Base-by-base conservation (phyloP, 2,329 filamentous ascomycete species). In the Botrytis elliptica region DNA sequence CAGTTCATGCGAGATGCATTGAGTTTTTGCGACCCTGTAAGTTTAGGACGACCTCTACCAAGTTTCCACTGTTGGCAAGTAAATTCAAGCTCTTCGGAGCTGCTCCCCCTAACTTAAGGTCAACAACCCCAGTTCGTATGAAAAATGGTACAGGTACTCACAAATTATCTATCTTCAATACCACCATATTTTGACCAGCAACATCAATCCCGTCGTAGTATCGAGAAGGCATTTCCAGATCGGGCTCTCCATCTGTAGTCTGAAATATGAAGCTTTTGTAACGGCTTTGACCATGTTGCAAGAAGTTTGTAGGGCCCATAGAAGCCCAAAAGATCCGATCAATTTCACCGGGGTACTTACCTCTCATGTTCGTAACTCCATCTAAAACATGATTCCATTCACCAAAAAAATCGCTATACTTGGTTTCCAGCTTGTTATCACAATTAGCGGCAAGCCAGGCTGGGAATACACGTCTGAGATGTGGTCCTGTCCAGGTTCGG, bases 1-100 rank as follows among this genome's bases (percentile, higher is more conserved):
- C 55, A 71, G 20, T 46, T 42, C 2, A 55, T 40, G 8, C 59
- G 57, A 33, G 69, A 52, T 49, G 33, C 33, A 25, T n/a, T 71
- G 4, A 71, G 4, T 18, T 60, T 62, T 36, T 70, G 55, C 12
- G 68, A 70, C 22, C 1, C 10, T 25, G 20, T 59, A 60, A 70
- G 68, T 20, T 70, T 62, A 7, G 68, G 68, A 20, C 68, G 68
- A 22, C 25, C 40, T 10, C 16, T 62, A 29, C 57, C 44, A 16
- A 70, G n/a, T 60, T 4, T 38, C 68, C 68, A 70, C n/a, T 62
- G 68, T 38, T 70, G 68, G 5, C 68, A 70, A 36, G 29, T 59
- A 33, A 70, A 70, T 70, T 70, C 68, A 49, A 70, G 55, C 9
- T 70, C 49, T 42, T 25, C 42, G 12, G 68, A 62, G 10, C 10